phyloP scores from a whole-genome alignment of 164 flowering plant genomes.

The grape (Vitis vinifera) region DNA sequence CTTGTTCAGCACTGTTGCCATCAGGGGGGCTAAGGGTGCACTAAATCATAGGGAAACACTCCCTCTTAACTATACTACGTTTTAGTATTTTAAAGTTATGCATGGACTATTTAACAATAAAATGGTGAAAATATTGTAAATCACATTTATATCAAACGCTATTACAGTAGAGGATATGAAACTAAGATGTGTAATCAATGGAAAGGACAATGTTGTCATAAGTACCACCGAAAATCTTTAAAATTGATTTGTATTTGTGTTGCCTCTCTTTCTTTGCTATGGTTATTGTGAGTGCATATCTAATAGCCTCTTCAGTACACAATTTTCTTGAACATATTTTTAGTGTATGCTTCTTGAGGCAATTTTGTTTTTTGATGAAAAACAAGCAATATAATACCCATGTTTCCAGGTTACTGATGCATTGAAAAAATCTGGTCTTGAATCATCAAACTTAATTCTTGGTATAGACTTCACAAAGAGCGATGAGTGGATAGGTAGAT shows the following conservation, averaged over 20 bases:
- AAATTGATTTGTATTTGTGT: not conserved
- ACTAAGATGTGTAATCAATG: not conserved
- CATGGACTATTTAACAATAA: too few relatives aligned
- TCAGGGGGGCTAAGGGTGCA: too few relatives aligned
- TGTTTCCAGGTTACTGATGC: conserved; percentile 60
- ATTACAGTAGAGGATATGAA: not conserved
- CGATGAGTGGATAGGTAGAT: conserved; percentile 87
- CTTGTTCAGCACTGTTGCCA: too few relatives aligned
- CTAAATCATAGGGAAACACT: too few relatives aligned
- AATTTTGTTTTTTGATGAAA: not conserved
- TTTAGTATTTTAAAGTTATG: too few relatives aligned
- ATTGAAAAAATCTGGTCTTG: conserved; percentile 83
- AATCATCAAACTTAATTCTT: conserved; percentile 85
- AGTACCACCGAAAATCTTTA: not conserved
- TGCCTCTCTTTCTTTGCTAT: not conserved
- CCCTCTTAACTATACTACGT: too few relatives aligned
- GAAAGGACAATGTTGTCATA: not conserved
- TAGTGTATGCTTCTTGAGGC: too few relatives aligned
- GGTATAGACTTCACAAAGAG: conserved; percentile 94
- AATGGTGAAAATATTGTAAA: too few relatives aligned
- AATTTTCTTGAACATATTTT: too few relatives aligned
- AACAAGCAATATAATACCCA: not conserved
- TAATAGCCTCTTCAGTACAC: too few relatives aligned
- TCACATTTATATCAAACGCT: not conserved
- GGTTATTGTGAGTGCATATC: not conserved